A percentile compares a stretch with the other conserved stretches of the same genome.
Conservation (phyloP, 2,329 filamentous ascomycete species). For the Cadophora luteo-olivacea region DNA sequence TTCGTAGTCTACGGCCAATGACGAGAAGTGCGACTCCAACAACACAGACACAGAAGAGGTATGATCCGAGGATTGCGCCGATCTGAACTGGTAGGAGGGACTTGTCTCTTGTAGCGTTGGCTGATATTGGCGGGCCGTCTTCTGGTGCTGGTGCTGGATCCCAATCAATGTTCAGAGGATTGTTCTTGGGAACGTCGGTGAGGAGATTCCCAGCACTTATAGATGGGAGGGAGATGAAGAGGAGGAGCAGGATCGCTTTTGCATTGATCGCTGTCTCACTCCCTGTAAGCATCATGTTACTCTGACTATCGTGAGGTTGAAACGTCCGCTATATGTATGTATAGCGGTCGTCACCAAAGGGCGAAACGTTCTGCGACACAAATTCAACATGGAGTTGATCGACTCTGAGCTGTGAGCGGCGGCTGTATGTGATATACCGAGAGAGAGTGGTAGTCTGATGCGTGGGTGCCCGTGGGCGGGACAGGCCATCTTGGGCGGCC, state of each 20-base stretch:
- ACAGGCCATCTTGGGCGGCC: conserved; percentile 24
- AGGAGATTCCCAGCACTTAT: conserved; percentile 36
- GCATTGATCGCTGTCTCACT: conserved; percentile 35
- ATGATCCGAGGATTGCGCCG: conserved; percentile 82
- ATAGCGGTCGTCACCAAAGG: conserved; percentile 28
- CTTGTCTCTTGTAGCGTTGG: conserved; percentile 63
- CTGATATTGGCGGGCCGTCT: conserved; percentile 65
- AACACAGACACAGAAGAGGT: conserved; percentile 78
- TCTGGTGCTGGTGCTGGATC: conserved; percentile 64
- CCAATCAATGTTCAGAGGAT: conserved; percentile 51
- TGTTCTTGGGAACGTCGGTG: conserved; percentile 32
- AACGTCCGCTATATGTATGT: conserved; percentile 27
- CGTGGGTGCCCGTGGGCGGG: conserved; percentile 24
- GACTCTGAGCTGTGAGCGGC: conserved; percentile 29
- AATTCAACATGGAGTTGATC: conserved; percentile 35
- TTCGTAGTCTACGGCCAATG: conserved; percentile 61
- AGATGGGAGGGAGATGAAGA: conserved; percentile 21
- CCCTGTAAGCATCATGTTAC: conserved; percentile 35
- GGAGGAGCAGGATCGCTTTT: conserved; percentile 27
- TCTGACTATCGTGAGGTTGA: conserved; percentile 27
- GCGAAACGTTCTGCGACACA: conserved; percentile 43
- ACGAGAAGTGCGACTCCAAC: conserved; percentile 71
- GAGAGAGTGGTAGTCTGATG: conserved; percentile 13
- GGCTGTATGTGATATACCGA: conserved; percentile 39
- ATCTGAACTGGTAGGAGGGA: conserved; percentile 80